Evolutionary conservation across 371 early-diverging fungal genomes (phyloP).

Genomic region (Rhizomucor miehei): DNA sequence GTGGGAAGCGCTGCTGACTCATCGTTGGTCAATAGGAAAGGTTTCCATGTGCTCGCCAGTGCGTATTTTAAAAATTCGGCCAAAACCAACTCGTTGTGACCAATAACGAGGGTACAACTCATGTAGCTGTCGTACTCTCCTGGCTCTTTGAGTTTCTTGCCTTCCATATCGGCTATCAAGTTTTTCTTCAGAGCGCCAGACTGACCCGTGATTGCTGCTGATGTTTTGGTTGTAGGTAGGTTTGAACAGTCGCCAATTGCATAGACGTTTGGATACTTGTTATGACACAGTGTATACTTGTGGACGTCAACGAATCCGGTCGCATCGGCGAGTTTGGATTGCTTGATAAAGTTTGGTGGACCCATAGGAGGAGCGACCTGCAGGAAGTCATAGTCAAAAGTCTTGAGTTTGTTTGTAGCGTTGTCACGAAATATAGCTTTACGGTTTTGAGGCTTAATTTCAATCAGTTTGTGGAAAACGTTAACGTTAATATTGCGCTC

Average conservation of each 20-base stretch:
- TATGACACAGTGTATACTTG: conserved; percentile 77
- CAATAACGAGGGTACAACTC: conserved; percentile 75
- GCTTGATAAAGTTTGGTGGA: conserved; percentile 75
- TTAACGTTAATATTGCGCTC: conserved; percentile 70
- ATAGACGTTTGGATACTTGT: conserved; percentile 76
- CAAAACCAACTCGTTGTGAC: conserved; percentile 75
- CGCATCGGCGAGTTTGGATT: conserved; percentile 67
- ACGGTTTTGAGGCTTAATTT: conserved; percentile 59
- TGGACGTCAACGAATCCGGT: conserved; percentile 85
- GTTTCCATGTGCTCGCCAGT: conserved; percentile 79
- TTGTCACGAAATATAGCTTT: conserved; percentile 75
- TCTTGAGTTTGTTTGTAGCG: conserved; percentile 51
- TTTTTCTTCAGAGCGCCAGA: conserved; percentile 75
- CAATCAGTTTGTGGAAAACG: conserved; percentile 68
- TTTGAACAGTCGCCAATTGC: conserved; percentile 84
- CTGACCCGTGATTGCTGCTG: conserved; percentile 86
- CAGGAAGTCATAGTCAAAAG: conserved; percentile 74
- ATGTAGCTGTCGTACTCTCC: conserved; percentile 84
- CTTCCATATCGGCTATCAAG: conserved; percentile 66
- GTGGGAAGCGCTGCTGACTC: conserved; percentile 64
- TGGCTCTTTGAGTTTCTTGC: conserved; percentile 37
- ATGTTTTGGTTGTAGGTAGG: conserved; percentile 88
- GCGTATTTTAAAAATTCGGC: conserved; percentile 90
- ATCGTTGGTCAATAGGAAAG: conserved; percentile 81
- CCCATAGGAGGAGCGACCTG: conserved; percentile 88